Percentiles rank a stretch among this genome's conserved stretches.
These are phyloP conservation scores for Monosporascus sp. DNA, from an alignment of 2,329 filamentous ascomycete genomes.

Conservation along the genomic window DNA sequence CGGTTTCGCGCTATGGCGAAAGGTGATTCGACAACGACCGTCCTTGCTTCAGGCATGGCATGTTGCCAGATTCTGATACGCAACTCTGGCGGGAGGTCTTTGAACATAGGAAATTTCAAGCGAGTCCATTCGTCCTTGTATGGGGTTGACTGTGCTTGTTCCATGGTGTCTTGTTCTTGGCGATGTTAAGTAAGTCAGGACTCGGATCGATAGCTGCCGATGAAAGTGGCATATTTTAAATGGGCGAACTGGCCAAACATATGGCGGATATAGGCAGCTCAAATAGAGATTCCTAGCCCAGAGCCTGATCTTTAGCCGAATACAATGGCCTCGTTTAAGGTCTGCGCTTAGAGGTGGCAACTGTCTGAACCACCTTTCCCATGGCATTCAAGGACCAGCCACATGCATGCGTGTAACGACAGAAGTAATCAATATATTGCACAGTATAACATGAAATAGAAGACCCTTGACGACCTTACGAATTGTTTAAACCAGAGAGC, in stretches of 20 bases:
- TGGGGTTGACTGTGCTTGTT: constrained; percentile 2
- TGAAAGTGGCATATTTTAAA: constrained; percentile 11
- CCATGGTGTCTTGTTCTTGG: constrained; percentile 18
- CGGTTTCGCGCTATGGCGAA: constrained; percentile 5
- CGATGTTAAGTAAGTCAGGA: constrained; percentile 15
- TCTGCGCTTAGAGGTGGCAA: neutral
- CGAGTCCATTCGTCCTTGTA: constrained; percentile 5
- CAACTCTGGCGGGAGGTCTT: constrained; percentile 26
- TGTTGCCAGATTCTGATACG: constrained; percentile 29
- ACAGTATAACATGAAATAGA: neutral
- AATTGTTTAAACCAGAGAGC: neutral
- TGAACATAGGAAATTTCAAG: constrained; percentile 22
- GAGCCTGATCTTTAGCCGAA: constrained; percentile 1
- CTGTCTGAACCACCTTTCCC: neutral
- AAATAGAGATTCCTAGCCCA: constrained; percentile 14
- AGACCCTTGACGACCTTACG: neutral
- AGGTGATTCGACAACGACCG: constrained; percentile 24
- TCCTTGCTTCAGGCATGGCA: constrained; percentile 25
- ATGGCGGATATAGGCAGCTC: constrained; percentile 16
- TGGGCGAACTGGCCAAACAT: constrained; percentile 12
- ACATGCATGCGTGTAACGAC: neutral
- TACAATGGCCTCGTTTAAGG: neutral
- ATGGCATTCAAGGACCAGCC: neutral
- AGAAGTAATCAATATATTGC: neutral
- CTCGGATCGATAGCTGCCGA: constrained; percentile 11